Evolutionary conservation across 1,284 basidiomycete species (phyloP), one percentile per base, ranked within the genome.

Genomic region (Athelia psychrophila): DNA sequence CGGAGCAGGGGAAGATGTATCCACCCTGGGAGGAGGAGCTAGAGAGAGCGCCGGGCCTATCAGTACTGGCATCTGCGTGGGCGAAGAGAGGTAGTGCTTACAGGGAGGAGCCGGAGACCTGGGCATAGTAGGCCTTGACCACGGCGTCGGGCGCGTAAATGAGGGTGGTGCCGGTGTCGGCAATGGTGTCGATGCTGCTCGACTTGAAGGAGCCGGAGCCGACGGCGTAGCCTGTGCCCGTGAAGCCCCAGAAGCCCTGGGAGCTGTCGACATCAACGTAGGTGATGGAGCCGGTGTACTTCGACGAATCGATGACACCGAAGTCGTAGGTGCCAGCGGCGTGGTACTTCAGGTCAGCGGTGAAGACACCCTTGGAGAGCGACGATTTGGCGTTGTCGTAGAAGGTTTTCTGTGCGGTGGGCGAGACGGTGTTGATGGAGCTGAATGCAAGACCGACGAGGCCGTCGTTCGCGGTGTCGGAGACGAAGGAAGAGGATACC

Each of bases 381-480:
- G 67, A 54, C 1, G 66, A 60, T 23, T 23, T 60, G 27, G 64
- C 55, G 23, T 68, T 64, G 13, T 70, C 60, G 18, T 72, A 64
- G 3, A 70, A 70, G 2, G 71, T 73, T 30, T 66, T 62, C 22
- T 69, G 65, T 2, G 59, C 54, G 42, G 59, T 52, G 2, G 70
- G 70, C 44, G 57, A 47, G 36, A 71, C 70, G 12, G 70, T 73
- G 56, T 72, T 73, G 61, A 72, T 63, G 48, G 24, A 54, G 18
- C 61, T 69, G 66, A 63, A 70, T 1, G 66, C 68, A 13, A 70
- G 58, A 13, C 68, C 68, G 15, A 70, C 56, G 27, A 70, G 58
- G n/a, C 38, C 38, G 20, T 42, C 72, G 52, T 74, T 71, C 54
- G 66, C 68, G 18, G 67, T 64, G 33, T 62, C 63, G 49, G 69